phyloP scores from a whole-genome alignment of 805 yeast species.

The Teunomyces lycoperdinae region DNA sequence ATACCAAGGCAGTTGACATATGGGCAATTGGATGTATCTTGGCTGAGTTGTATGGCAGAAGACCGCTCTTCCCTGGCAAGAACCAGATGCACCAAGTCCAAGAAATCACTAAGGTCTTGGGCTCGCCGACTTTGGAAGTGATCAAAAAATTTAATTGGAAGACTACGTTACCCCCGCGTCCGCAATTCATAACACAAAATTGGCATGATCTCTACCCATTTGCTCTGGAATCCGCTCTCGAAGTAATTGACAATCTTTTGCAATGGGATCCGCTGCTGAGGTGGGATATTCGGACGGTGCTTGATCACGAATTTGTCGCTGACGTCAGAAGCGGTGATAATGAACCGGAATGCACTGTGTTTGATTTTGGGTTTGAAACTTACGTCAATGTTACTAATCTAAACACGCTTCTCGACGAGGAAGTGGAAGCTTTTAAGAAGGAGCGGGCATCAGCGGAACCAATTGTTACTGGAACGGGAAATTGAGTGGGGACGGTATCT shows the following conservation, averaged over 20 bases:
- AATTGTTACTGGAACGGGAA: background rate
- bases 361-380: constrained; percentile 68
- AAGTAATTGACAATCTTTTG: constrained; percentile 53
- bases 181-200: constrained; percentile 28
- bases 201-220: constrained; percentile 64
- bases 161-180: constrained; percentile 34
- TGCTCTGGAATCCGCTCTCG: constrained; percentile 50
- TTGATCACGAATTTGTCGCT: constrained; percentile 55
- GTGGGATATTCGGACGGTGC: constrained; percentile 51
- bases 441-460: background rate
- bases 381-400: constrained; percentile 16
- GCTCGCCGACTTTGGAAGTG: constrained; percentile 58
- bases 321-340: constrained; percentile 51
- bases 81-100: constrained; percentile 68
- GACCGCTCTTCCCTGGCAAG: constrained; percentile 76
- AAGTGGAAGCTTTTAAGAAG: constrained; percentile 19
- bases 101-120: constrained; percentile 67
- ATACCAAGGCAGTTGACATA: constrained; percentile 72
- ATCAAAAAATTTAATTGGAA: constrained; percentile 33
- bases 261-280: constrained; percentile 64
- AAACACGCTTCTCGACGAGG: constrained; percentile 15
- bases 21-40: constrained; percentile 95
- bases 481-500: background rate
- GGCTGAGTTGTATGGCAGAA: constrained; percentile 78
- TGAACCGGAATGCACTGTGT: constrained; percentile 54